Evolutionary conservation across 140 eudicot species (phyloP), one percentile per base, ranked within the genome.

Genomic region (Flaveria floridana): DNA sequence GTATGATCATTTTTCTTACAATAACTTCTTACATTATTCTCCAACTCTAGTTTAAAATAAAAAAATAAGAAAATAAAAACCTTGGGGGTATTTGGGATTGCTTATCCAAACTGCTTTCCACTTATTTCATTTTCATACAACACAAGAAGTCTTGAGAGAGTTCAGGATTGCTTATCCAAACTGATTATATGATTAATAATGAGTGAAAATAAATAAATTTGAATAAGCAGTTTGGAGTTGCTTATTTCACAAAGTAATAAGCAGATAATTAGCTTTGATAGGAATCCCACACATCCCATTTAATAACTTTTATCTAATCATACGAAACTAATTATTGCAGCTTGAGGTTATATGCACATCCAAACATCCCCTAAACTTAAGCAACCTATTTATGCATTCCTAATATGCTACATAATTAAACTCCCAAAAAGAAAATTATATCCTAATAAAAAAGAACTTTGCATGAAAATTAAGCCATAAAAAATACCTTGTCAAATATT

Each of bases 401-500:
- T 4, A 10, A 11, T 56, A 42, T 72, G 55, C 20, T 53, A 72
- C 7, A 37, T 71, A 52, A 52, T 10, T 51, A 30, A 64, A 30
- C 37, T 64, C 23, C 50, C 4, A 26, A 58, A 26, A 56, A 53
- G 21, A 30, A 15, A 44, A 3, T 28, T 16, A 14, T 25, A 47
- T n/a, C 30, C 19, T 14, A 37, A 56, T 23, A 55, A 16, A 15
- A 18, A 20, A 58, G 26, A 1, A 70, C 13, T 77, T 28, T 46
- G 62, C 56, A 66, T 2, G 26, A 61, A 15, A 61, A 48, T 12
- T 39, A 25, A 65, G 75, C 16, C 47, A 66, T 19, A 39, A 56
- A 48, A 55, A 55, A 71, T 64, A 89, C 96, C 96, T 90, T 90
- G 12, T 92, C 95, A 82, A 92, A 92, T 66, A 92, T 79, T 4